A percentile compares a stretch with the other conserved stretches of the same genome.
Conservation (phyloP, 768 basidiomycete species). For the Filobasidium floriforme region DNA sequence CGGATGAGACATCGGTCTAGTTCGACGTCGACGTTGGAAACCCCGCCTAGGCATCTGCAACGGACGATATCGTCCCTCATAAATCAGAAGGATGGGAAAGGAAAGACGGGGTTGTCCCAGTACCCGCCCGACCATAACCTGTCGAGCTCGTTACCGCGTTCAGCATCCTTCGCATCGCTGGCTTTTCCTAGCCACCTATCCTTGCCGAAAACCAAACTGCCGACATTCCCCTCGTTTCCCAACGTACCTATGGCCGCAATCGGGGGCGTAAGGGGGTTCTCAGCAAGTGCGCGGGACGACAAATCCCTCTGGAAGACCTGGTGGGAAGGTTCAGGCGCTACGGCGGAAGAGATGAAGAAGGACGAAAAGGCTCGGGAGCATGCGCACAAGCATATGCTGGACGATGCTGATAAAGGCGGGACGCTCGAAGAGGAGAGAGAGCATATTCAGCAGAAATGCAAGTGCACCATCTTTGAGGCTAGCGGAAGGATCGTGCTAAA, state of each 20-base stretch:
- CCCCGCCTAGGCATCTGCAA: conserved; percentile 16
- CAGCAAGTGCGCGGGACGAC: conserved; percentile 6
- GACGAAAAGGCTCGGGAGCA: conserved; percentile 17
- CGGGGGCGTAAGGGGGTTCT: neutral
- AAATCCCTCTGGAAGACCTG: conserved; percentile 20
- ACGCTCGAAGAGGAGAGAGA: conserved; percentile 51
- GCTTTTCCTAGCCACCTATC: conserved; percentile 12
- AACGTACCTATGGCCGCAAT: neutral
- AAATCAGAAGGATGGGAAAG: conserved; percentile 1
- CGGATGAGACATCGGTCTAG: conserved; percentile 14
- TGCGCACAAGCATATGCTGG: conserved; percentile 48
- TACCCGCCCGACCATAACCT: conserved; percentile 7
- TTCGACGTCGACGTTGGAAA: conserved; percentile 10
- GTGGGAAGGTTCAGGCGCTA: conserved; percentile 18
- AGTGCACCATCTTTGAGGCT: conserved; percentile 33
- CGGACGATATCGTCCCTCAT: conserved; percentile 19
- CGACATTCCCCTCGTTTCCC: conserved; percentile 14
- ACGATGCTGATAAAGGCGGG: conserved; percentile 54
- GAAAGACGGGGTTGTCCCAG: neutral
- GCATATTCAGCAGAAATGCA: conserved; percentile 57
- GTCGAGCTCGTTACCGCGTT: conserved; percentile 8
- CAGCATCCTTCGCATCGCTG: conserved; percentile 14
- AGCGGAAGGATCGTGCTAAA: conserved; percentile 9
- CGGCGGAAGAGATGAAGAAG: conserved; percentile 10
- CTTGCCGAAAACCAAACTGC: conserved; percentile 13